Percentiles rank a stretch among this genome's conserved stretches.
These are phyloP conservation scores for Trichoderma guizhouense DNA, from an alignment of 2,329 filamentous ascomycete genomes.

Conservation along the genomic window DNA sequence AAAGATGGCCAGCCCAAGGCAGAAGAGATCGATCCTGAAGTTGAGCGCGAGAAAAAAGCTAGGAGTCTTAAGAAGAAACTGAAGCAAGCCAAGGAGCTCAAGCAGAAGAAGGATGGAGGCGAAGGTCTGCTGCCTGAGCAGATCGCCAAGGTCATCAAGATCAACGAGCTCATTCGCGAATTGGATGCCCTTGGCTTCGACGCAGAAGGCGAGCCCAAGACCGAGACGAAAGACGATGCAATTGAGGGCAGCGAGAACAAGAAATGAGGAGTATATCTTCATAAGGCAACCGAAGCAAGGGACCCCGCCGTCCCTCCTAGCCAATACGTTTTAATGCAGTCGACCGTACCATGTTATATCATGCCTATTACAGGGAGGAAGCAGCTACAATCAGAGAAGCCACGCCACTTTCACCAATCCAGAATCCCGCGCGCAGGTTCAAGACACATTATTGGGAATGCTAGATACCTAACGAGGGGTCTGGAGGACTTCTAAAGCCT, in stretches of 20 bases:
- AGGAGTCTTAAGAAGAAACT: constrained; percentile 92
- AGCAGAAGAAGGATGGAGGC: constrained; percentile 86
- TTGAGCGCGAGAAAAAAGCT: constrained; percentile 87
- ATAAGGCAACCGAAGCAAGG: not conserved
- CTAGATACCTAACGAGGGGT: not conserved
- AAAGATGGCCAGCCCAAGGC: constrained; percentile 23
- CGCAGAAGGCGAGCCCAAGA: constrained; percentile 63
- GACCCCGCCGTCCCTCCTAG: not conserved
- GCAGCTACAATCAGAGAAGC: not conserved
- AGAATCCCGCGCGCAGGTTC: not conserved
- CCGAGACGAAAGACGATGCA: constrained; percentile 17
- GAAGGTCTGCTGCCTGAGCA: constrained; percentile 85
- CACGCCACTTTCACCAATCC: not conserved
- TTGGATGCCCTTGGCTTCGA: constrained; percentile 83
- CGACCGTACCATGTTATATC: not conserved
- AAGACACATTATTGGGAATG: not conserved
- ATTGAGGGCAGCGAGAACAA: constrained; percentile 22
- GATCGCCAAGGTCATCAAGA: constrained; percentile 95
- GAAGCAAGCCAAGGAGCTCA: constrained; percentile 85
- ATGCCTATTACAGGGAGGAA: not conserved
- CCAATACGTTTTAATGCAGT: not conserved
- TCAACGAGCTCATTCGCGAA: constrained; percentile 88
- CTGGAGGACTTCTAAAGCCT: not conserved
- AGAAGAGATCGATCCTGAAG: constrained; percentile 62
- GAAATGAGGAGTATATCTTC: constrained; percentile 22